phyloP scores from a whole-genome alignment of 345 rosid species.

The Populus simonii region DNA sequence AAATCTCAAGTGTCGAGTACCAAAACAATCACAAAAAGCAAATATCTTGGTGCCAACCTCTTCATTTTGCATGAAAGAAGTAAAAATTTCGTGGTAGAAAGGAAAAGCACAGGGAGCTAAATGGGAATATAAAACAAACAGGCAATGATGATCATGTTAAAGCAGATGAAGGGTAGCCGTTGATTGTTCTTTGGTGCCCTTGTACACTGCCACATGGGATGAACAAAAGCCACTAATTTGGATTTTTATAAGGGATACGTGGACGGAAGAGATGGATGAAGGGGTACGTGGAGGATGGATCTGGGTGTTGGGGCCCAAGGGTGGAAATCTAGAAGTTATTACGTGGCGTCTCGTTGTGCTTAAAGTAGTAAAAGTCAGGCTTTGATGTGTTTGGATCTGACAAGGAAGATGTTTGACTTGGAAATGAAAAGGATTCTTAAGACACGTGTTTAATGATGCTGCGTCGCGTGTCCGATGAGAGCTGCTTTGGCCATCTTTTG shows the following conservation, averaged over 20 bases:
- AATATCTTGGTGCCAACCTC: background rate
- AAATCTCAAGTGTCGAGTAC: background rate
- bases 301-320: conserved; percentile 6
- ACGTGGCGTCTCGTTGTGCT: conserved; percentile 33
- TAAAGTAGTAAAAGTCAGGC: background rate
- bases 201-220: conserved; percentile 39
- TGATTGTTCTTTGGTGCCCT: conserved; percentile 2
- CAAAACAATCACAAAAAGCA: background rate
- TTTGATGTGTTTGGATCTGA: conserved; percentile 11
- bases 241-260: conserved; percentile 12
- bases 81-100: background rate
- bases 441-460: conserved; percentile 21
- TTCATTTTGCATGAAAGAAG: conserved; percentile 14
- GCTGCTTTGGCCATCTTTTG: conserved; percentile 17
- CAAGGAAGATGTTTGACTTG: conserved; percentile 19
- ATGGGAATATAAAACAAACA: background rate
- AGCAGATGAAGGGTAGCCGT: conserved; percentile 22
- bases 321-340: conserved; percentile 12
- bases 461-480: conserved; percentile 4
- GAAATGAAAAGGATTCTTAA: background rate
- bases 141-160: background rate
- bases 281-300: conserved; percentile 41
- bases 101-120: background rate
- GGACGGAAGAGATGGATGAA: conserved; percentile 17
- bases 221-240: conserved; percentile 6